Percentiles rank a stretch among this genome's conserved stretches.
Conservation (phyloP, 768 basidiomycete species). For the Boletus huronensis region DNA sequence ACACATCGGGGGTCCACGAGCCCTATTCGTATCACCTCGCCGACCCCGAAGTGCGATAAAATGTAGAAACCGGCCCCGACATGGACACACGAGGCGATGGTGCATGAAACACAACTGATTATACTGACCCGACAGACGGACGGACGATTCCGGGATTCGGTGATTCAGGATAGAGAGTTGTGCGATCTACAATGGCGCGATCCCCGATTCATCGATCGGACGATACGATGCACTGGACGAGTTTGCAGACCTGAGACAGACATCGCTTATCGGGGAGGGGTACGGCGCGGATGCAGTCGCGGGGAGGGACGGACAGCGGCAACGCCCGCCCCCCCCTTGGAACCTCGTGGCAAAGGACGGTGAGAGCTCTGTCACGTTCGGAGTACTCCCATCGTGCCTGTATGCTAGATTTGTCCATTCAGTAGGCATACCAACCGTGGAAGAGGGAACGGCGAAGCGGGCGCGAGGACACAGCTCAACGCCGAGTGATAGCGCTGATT, state of each 20-base stretch:
- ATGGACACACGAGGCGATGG: neutral
- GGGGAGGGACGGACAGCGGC: neutral
- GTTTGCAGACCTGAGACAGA: constrained; percentile 5
- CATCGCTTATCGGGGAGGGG: constrained; percentile 1
- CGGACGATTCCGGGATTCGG: neutral
- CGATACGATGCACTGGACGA: neutral
- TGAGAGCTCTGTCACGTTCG: constrained; percentile 15
- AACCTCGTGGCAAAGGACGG: neutral
- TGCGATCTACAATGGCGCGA: constrained; percentile 1
- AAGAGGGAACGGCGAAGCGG: neutral
- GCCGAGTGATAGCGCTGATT: neutral
- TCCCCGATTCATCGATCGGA: constrained; percentile 3
- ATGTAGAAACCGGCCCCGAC: neutral
- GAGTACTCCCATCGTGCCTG: neutral
- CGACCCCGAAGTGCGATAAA: neutral
- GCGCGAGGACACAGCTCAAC: neutral
- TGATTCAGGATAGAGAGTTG: neutral
- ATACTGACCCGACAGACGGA: neutral
- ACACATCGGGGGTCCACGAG: neutral
- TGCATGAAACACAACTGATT: neutral
- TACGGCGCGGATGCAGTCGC: neutral
- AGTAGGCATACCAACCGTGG: neutral
- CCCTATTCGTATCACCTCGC: neutral
- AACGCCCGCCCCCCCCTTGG: neutral
- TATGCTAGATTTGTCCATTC: neutral